Evolutionary conservation across 352 stramenopile species (phyloP).

Genomic region (Hyaloperonospora brassicae): DNA sequence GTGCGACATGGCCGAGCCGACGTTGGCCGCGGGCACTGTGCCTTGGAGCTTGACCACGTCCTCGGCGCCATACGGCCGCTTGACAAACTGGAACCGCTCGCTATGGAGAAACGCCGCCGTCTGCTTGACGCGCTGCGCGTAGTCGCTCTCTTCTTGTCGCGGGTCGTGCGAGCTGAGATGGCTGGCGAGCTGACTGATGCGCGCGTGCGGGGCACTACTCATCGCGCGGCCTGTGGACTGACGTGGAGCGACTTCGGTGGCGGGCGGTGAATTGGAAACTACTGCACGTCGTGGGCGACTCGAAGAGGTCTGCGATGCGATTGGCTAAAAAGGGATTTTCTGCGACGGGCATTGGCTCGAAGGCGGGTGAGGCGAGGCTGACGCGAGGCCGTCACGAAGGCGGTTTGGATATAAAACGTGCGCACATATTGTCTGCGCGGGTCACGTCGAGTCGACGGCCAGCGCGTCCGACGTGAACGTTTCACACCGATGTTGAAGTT

Average conservation of each 20-base stretch:
- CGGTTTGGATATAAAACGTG: slow-evolving; percentile 32
- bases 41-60: slow-evolving; percentile 86
- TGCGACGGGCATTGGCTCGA: slow-evolving; percentile 16
- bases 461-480: slow-evolving; percentile 18
- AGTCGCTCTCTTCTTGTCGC: slow-evolving; percentile 52
- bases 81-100: slow-evolving; percentile 74
- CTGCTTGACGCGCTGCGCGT: slow-evolving; percentile 62
- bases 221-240: background rate
- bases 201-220: slow-evolving; percentile 57
- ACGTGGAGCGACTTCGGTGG: slow-evolving; percentile 14
- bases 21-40: slow-evolving; percentile 43
- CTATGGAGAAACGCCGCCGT: slow-evolving; percentile 60
- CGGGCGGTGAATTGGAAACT: slow-evolving; percentile 41
- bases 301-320: slow-evolving; percentile 14
- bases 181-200: slow-evolving; percentile 65
- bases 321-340: slow-evolving; percentile 13
- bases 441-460: background rate
- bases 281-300: slow-evolving; percentile 16
- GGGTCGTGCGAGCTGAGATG: slow-evolving; percentile 54
- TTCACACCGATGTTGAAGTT: slow-evolving; percentile 19
- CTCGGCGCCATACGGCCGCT: slow-evolving; percentile 67
- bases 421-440: slow-evolving; percentile 10
- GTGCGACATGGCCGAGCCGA: slow-evolving; percentile 45
- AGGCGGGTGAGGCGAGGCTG: slow-evolving; percentile 19
- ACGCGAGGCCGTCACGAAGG: slow-evolving; percentile 49